Evolutionary conservation across 2,329 filamentous ascomycete genomes (phyloP).

Genomic region (Aureobasidium lini): DNA sequence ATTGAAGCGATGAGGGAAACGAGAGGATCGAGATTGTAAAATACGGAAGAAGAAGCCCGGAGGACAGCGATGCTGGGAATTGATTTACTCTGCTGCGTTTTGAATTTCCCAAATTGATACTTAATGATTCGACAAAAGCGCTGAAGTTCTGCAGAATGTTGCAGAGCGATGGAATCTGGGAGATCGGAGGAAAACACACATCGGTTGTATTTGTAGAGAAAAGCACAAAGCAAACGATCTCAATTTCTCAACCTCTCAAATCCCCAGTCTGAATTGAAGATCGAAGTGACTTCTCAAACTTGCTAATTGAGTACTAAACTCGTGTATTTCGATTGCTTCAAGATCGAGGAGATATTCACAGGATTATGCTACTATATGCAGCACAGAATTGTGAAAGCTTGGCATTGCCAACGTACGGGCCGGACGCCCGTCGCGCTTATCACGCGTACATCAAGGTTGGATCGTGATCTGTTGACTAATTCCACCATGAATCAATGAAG

Average conservation of each 20-base stretch:
- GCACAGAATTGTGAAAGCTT: neutral
- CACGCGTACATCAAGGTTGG: constrained; percentile 3
- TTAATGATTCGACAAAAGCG: neutral
- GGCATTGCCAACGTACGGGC: neutral
- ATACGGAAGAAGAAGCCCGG: neutral
- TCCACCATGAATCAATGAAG: neutral
- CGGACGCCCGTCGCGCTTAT: neutral
- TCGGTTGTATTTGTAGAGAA: neutral
- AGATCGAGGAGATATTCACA: no score
- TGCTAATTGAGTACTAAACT: no score
- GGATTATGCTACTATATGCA: no score
- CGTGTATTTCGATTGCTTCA: no score
- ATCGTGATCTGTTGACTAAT: neutral
- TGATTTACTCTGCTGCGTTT: neutral
- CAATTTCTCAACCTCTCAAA: no score
- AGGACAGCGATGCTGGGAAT: neutral
- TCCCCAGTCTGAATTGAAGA: no score
- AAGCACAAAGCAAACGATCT: neutral
- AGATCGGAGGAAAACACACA: no score
- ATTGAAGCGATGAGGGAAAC: neutral
- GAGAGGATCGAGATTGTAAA: neutral
- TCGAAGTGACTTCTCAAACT: no score
- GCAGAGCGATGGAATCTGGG: no score
- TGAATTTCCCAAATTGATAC: neutral
- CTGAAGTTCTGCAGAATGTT: neutral